Evolutionary conservation across 2,329 filamentous ascomycete species (phyloP).

Genomic region (Raffaelea albimanens): DNA sequence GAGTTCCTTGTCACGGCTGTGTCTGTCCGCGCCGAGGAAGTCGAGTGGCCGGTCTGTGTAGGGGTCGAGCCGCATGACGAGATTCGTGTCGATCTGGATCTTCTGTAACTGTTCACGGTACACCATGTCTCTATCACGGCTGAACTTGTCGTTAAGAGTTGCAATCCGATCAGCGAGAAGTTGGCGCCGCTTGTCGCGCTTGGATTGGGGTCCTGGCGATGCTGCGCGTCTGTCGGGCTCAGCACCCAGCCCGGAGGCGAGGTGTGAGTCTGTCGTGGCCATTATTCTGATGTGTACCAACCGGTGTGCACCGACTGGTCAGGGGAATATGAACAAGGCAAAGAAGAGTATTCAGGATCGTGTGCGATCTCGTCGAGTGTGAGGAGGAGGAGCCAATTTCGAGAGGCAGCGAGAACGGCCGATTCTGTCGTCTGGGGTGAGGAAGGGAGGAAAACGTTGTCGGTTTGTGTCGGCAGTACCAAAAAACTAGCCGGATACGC

Average conservation of each 20-base stretch:
- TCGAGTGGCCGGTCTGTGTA: conserved; percentile 49
- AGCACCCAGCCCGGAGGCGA: conserved; percentile 3
- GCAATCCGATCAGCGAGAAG: conserved; percentile 71
- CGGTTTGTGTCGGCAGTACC: too few species aligned
- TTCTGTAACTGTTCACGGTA: conserved; percentile 86
- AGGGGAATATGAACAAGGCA: too few species aligned
- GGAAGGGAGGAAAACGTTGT: too few species aligned
- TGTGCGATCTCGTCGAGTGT: too few species aligned
- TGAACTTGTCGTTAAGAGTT: conserved; percentile 67
- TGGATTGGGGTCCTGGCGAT: conserved; percentile 48
- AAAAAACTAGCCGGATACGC: too few species aligned
- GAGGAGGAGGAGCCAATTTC: too few species aligned
- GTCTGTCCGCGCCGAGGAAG: conserved; percentile 18
- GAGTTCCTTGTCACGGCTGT: conserved; percentile 20
- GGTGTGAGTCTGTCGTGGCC: conserved; percentile 8
- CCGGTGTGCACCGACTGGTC: too few species aligned
- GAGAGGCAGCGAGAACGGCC: too few species aligned
- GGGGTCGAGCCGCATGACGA: conserved; percentile 77
- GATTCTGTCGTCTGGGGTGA: too few species aligned
- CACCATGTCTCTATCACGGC: conserved; percentile 68
- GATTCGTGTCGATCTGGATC: conserved; percentile 81
- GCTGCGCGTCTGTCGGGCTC: conserved; percentile 16
- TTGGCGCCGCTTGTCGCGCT: conserved; percentile 83
- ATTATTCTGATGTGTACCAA: background rate
- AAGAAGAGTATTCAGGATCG: too few species aligned